Evolutionary conservation across 2,329 filamentous ascomycete species (phyloP).

Genomic region (Botrytis cinerea): DNA sequence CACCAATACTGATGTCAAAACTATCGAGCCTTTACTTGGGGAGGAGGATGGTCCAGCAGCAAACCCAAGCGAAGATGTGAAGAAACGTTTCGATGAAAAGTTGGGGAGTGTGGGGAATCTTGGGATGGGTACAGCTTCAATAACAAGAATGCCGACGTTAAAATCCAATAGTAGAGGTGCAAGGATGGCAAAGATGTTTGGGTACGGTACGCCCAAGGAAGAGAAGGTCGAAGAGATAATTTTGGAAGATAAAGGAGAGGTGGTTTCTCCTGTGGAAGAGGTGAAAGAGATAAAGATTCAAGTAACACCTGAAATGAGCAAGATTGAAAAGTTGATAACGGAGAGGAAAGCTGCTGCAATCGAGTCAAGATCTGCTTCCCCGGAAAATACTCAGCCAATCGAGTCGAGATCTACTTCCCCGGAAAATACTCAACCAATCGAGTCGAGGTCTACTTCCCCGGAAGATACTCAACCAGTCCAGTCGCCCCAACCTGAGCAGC

Average conservation of each 20-base stretch:
- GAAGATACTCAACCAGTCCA: background rate
- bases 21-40: background rate
- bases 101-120: conserved; percentile 19
- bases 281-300: conserved; percentile 1
- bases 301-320: conserved; percentile 1
- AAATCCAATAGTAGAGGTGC: conserved; percentile 28
- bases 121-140: conserved; percentile 10
- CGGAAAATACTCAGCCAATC: background rate
- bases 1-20: background rate
- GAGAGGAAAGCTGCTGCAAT: conserved; percentile 20
- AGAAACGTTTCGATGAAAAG: conserved; percentile 16
- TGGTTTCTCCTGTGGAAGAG: background rate
- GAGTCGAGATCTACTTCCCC: background rate
- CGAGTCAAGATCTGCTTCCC: background rate
- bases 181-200: conserved; percentile 33
- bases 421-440: background rate
- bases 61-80: background rate
- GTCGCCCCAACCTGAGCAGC: background rate
- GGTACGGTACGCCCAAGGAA: conserved; percentile 25
- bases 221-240: conserved; percentile 10
- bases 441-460: background rate
- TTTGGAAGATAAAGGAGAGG: background rate
- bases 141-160: conserved; percentile 16
- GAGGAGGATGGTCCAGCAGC: background rate
- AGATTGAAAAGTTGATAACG: conserved; percentile 12